Percentiles rank a stretch among this genome's conserved stretches.
These are phyloP conservation scores for Ilex aquifolium DNA, from an alignment of 257 asterid species.

Conservation along the genomic window DNA sequence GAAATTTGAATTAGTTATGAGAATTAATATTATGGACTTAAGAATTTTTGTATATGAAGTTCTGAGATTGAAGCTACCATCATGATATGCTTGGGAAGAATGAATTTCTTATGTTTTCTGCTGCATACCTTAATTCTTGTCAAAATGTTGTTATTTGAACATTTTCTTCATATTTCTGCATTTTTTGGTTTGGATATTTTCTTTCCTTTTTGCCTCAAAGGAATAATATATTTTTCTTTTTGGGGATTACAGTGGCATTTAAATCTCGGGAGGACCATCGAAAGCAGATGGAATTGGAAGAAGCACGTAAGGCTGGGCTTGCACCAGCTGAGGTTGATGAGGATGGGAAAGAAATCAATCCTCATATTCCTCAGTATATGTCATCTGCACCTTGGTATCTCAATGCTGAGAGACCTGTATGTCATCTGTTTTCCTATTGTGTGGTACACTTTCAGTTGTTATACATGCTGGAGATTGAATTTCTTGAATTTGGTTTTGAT, in stretches of 20 bases:
- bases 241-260: constrained; percentile 56
- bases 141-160: not conserved
- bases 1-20: no score
- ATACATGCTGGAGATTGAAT: constrained; percentile 1
- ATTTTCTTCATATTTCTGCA: not conserved
- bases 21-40: no score
- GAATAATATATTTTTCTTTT: no score
- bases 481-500: constrained; percentile 5
- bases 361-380: constrained; percentile 98
- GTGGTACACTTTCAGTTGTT: not conserved
- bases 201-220: not conserved
- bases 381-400: constrained; percentile 97
- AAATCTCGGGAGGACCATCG: constrained; percentile 97
- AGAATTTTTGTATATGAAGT: not conserved
- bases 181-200: not conserved
- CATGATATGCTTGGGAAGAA: not conserved
- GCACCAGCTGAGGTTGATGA: constrained; percentile 98
- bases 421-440: constrained; percentile 9
- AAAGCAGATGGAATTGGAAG: constrained; percentile 87
- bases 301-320: constrained; percentile 96
- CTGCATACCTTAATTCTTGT: not conserved
- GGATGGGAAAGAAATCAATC: constrained; percentile 96
- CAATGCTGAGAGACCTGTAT: constrained; percentile 77
- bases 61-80: not conserved
- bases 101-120: not conserved